Percentiles rank a stretch among this genome's conserved stretches.
These are phyloP conservation scores for Paradendryphiella salina DNA, from an alignment of 2,329 filamentous ascomycete species.

Conservation along the genomic window DNA sequence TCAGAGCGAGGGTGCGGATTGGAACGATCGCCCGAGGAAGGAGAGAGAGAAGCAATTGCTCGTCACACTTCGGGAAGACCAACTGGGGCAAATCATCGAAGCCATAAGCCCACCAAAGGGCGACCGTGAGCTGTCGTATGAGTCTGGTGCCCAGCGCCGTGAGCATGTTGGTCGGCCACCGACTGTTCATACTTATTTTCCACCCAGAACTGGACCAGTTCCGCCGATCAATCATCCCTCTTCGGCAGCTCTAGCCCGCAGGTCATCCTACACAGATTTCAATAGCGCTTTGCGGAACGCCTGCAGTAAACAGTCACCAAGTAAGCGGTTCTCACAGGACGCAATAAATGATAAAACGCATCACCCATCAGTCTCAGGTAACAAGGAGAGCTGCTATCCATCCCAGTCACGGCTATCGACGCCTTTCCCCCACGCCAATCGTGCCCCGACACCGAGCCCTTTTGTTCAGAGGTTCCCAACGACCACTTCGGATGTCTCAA, in stretches of 20 bases:
- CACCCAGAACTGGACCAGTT: slow-evolving; percentile 20
- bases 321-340: slow-evolving; percentile 3
- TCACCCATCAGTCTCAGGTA: slow-evolving; percentile 12
- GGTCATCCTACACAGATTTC: slow-evolving; percentile 30
- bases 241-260: slow-evolving; percentile 31
- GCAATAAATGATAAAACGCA: slow-evolving; percentile 7
- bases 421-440: slow-evolving; percentile 13
- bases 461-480: slow-evolving; percentile 17
- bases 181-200: slow-evolving; percentile 14
- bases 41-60: slow-evolving; percentile 23
- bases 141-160: slow-evolving; percentile 1
- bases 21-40: slow-evolving; percentile 11
- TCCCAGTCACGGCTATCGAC: slow-evolving; percentile 18
- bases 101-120: slow-evolving; percentile 54
- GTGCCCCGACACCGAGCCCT: slow-evolving; percentile 28
- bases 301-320: slow-evolving; percentile 16
- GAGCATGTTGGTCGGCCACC: slow-evolving; percentile 5
- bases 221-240: slow-evolving; percentile 27
- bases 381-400: slow-evolving; percentile 25
- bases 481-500: slow-evolving; percentile 26
- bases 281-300: slow-evolving; percentile 14
- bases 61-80: slow-evolving; percentile 34
- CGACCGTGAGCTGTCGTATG: slow-evolving; percentile 54
- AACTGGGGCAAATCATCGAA: slow-evolving; percentile 34
- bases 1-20: not conserved